Percentiles rank a stretch among this genome's conserved stretches.
Evolutionary conservation across 768 basidiomycete species (phyloP).

Genomic region (Amanita exitialis): DNA sequence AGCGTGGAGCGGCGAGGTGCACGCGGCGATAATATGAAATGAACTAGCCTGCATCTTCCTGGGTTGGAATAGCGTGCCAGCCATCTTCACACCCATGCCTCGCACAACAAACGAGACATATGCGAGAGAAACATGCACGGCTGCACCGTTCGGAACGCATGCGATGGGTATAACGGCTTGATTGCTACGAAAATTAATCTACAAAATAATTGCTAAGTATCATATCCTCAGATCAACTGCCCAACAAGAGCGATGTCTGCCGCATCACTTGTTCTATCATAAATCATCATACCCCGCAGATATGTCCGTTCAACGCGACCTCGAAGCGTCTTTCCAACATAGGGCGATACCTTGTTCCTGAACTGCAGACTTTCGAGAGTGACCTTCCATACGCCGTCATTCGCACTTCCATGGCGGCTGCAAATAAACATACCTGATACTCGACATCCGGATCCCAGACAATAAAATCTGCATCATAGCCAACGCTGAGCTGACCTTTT

Average conservation of each 20-base stretch:
- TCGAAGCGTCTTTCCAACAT: conserved; percentile 59
- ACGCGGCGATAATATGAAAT: conserved; percentile 2
- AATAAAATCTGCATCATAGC: conserved; percentile 80
- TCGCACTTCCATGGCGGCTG: neutral
- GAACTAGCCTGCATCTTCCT: neutral
- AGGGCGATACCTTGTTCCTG: conserved; percentile 93
- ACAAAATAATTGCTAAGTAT: neutral
- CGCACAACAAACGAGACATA: no score
- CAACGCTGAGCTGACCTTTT: conserved; percentile 69
- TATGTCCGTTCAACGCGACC: conserved; percentile 74
- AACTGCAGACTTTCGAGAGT: conserved; percentile 66
- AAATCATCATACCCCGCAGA: conserved; percentile 68
- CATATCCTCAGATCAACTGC: neutral
- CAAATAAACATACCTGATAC: conserved; percentile 22
- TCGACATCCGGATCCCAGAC: conserved; percentile 56
- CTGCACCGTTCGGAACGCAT: no score
- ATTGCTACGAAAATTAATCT: neutral
- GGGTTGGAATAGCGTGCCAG: neutral
- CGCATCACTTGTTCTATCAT: conserved; percentile 25
- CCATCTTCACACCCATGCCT: neutral
- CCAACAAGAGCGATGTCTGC: neutral
- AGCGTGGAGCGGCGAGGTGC: neutral
- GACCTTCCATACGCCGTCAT: conserved; percentile 38
- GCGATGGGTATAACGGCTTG: no score
- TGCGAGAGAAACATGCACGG: no score